Evolutionary conservation across 768 basidiomycete genomes (phyloP).

Genomic region (Termitomyces sp.): DNA sequence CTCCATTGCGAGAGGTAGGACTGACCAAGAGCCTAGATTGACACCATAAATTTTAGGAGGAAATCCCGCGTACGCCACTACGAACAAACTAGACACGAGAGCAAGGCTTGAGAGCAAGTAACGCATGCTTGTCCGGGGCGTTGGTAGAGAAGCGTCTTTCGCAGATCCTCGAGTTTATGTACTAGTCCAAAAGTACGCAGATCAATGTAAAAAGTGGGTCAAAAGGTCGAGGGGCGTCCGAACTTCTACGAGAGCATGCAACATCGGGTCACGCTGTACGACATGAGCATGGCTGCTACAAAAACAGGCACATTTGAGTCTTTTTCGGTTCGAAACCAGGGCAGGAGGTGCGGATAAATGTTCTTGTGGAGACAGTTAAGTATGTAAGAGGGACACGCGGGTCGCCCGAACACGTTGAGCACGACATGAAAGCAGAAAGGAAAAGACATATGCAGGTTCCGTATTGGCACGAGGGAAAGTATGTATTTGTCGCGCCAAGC

Average conservation of each 20-base stretch:
- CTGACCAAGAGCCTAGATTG: slow-evolving; percentile 33
- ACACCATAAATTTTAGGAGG: slow-evolving; percentile 22
- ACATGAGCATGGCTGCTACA: neutral
- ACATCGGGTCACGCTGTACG: slow-evolving; percentile 8
- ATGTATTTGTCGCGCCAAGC: neutral
- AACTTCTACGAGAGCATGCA: slow-evolving; percentile 8
- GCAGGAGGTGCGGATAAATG: neutral
- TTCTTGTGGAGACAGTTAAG: neutral
- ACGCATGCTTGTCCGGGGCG: neutral
- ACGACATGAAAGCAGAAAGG: neutral
- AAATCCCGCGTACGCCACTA: slow-evolving; percentile 14
- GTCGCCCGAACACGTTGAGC: neutral
- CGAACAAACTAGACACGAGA: slow-evolving; percentile 5
- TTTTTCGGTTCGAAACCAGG: neutral
- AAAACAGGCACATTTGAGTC: neutral
- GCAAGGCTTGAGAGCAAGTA: slow-evolving; percentile 5
- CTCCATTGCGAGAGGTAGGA: neutral
- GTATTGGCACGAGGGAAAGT: neutral
- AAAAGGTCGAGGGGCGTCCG: neutral
- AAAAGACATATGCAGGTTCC: neutral
- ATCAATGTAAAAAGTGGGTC: neutral
- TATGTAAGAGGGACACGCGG: neutral
- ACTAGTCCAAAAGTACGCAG: neutral
- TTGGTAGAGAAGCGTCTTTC: slow-evolving; percentile 3
- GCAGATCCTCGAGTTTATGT: neutral